phyloP scores from a whole-genome alignment of 805 yeast species.

The Candida tammaniensis region DNA sequence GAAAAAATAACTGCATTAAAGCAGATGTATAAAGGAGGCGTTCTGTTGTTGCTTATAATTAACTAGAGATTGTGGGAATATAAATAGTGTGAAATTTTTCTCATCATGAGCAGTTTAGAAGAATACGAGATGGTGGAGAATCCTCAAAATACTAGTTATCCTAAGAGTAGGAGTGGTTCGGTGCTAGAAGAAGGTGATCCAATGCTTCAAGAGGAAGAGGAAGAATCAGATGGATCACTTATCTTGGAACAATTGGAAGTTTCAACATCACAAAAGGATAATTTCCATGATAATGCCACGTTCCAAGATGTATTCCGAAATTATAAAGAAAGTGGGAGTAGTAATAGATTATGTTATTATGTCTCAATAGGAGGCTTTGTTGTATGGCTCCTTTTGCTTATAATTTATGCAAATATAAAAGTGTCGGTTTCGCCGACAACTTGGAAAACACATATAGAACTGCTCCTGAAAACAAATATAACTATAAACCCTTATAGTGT shows the following conservation, averaged over 20 bases:
- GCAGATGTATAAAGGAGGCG: too few relatives aligned
- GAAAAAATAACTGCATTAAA: too few relatives aligned
- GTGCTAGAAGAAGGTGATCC: background rate
- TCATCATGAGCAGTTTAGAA: constrained; percentile 4
- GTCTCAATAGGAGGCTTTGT: background rate
- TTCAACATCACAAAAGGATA: constrained; percentile 11
- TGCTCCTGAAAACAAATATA: constrained; percentile 26
- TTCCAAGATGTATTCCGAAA: constrained; percentile 21
- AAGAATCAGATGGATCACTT: constrained; percentile 2
- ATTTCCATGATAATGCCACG: constrained; percentile 19
- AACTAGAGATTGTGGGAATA: too few relatives aligned
- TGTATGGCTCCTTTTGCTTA: constrained; percentile 9
- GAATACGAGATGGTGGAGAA: constrained; percentile 15
- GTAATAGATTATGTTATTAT: constrained; percentile 1
- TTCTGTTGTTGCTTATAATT: too few relatives aligned
- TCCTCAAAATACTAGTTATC: constrained; percentile 3
- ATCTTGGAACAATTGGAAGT: constrained; percentile 6
- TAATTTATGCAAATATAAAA: constrained; percentile 12
- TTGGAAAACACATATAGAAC: constrained; percentile 10
- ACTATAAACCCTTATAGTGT: constrained; percentile 29
- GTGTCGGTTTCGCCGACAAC: constrained; percentile 3
- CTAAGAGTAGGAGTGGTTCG: too few relatives aligned
- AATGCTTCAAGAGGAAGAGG: background rate
- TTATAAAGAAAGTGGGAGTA: constrained; percentile 13
- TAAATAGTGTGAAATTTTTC: too few relatives aligned